Evolutionary conservation across 495 filamentous ascomycete species (phyloP).

Genomic region (Acidomyces sp.): DNA sequence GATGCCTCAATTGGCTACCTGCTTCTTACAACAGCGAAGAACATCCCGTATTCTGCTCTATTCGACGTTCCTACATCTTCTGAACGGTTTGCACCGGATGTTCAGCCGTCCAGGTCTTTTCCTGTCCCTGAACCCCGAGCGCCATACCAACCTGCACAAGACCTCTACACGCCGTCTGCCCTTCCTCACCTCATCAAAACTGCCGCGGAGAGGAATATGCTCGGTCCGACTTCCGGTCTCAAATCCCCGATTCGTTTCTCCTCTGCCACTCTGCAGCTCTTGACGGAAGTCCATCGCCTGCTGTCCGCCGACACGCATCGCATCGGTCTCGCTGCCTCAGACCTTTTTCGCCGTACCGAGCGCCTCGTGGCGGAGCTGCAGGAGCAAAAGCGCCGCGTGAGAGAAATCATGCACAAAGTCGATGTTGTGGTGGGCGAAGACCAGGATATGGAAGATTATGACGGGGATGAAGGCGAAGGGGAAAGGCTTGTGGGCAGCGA

Average conservation of each 20-base stretch:
- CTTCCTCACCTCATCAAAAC: slow-evolving; percentile 50
- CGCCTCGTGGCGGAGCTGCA: slow-evolving; percentile 56
- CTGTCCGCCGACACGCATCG: slow-evolving; percentile 59
- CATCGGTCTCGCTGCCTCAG: slow-evolving; percentile 60
- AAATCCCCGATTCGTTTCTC: slow-evolving; percentile 64
- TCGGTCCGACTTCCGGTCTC: slow-evolving; percentile 45
- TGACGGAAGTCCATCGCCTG: slow-evolving; percentile 64
- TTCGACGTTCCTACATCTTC: slow-evolving; percentile 50
- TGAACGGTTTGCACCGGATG: slow-evolving; percentile 13
- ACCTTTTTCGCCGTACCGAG: slow-evolving; percentile 69
- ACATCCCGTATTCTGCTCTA: slow-evolving; percentile 48
- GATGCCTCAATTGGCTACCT: slow-evolving; percentile 70
- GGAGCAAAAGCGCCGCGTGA: slow-evolving; percentile 45
- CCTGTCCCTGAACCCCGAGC: slow-evolving; percentile 39
- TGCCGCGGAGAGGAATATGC: slow-evolving; percentile 43
- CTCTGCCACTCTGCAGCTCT: slow-evolving; percentile 57
- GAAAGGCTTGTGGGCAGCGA: slow-evolving; percentile 33
- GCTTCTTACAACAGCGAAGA: slow-evolving; percentile 54
- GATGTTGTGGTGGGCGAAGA: slow-evolving; percentile 39
- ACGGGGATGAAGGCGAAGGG: slow-evolving; percentile 20
- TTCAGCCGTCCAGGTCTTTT: background rate
- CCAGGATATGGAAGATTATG: slow-evolving; percentile 39
- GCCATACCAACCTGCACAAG: slow-evolving; percentile 55
- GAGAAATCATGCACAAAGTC: slow-evolving; percentile 33
- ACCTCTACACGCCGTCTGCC: slow-evolving; percentile 45